A percentile compares a stretch with the other conserved stretches of the same genome.
Conservation (phyloP, 202 grass and related monocot species). For the Setaria italica region DNA sequence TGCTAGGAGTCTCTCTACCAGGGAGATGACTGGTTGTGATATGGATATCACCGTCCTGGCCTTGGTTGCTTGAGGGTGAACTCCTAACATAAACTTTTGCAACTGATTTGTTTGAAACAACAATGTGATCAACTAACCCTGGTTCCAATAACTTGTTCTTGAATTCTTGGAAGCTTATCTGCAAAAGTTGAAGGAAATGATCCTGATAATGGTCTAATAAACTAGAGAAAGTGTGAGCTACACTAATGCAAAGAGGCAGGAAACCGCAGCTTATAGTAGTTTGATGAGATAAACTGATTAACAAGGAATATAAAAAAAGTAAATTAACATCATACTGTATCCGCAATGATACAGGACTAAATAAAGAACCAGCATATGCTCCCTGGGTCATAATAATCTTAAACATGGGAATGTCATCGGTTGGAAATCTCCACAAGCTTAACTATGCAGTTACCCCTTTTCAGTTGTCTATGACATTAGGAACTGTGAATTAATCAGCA, state of each 20-base stretch:
- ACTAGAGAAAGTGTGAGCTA: not conserved
- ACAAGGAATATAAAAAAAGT: slow-evolving; percentile 5
- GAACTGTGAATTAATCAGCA: not conserved
- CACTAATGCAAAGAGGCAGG: slow-evolving; percentile 23
- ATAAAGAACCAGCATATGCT: not conserved
- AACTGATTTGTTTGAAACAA: slow-evolving; percentile 84
- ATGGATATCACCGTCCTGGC: slow-evolving; percentile 50
- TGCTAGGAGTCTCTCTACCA: slow-evolving; percentile 52
- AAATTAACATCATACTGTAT: slow-evolving; percentile 5
- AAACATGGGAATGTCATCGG: slow-evolving; percentile 18
- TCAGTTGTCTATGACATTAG: slow-evolving; percentile 18
- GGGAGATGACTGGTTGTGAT: slow-evolving; percentile 56
- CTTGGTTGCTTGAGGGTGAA: slow-evolving; percentile 54
- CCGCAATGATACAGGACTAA: not conserved
- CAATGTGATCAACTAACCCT: slow-evolving; percentile 88
- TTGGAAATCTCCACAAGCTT: not conserved
- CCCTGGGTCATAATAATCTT: not conserved
- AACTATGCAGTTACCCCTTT: slow-evolving; percentile 13
- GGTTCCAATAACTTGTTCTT: slow-evolving; percentile 89
- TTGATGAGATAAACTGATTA: slow-evolving; percentile 28
- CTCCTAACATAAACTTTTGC: slow-evolving; percentile 82
- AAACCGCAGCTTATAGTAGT: not conserved
- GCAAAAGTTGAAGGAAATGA: slow-evolving; percentile 43
- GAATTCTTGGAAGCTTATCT: slow-evolving; percentile 99
- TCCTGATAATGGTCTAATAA: slow-evolving; percentile 28